Conservation (phyloP, 257 asterid species). For the Parsonsia alboflavescens region DNA sequence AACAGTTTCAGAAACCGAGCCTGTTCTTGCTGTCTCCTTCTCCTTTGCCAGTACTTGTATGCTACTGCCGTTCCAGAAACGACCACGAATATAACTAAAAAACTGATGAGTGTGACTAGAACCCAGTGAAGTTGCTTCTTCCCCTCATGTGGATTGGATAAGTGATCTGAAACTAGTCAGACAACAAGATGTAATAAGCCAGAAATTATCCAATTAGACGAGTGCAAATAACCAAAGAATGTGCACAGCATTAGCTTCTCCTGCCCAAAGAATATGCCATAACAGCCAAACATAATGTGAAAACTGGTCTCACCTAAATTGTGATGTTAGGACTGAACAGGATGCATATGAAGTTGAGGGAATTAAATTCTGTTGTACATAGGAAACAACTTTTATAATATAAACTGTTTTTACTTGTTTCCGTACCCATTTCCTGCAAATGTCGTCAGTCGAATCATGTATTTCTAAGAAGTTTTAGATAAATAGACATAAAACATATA, state of each 20-base stretch:
- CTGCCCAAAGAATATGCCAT: neutral
- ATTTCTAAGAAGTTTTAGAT: neutral
- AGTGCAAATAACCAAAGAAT: neutral
- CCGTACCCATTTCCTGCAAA: too few species aligned
- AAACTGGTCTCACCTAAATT: neutral
- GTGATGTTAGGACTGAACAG: neutral
- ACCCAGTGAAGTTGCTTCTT: slow-evolving; percentile 42
- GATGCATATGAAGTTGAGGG: neutral
- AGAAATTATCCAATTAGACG: neutral
- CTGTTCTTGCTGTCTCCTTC: slow-evolving; percentile 71
- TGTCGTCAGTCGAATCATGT: neutral
- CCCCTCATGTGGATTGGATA: slow-evolving; percentile 23
- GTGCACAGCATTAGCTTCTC: neutral
- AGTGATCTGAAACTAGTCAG: slow-evolving; percentile 30
- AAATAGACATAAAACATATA: neutral
- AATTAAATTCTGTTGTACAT: too few species aligned
- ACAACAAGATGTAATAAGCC: slow-evolving; percentile 4
- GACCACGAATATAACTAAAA: slow-evolving; percentile 23
- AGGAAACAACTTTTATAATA: too few species aligned
- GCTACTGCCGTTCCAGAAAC: slow-evolving; percentile 36
- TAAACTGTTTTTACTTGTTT: too few species aligned
- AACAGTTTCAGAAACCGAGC: slow-evolving; percentile 42
- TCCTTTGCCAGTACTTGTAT: slow-evolving; percentile 53
- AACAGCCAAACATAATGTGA: neutral
- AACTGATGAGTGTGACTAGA: slow-evolving; percentile 28